Evolutionary conservation across 306 rosid species (phyloP), one percentile per base, ranked within the genome.

Genomic region (Erythrophleum fordii): DNA sequence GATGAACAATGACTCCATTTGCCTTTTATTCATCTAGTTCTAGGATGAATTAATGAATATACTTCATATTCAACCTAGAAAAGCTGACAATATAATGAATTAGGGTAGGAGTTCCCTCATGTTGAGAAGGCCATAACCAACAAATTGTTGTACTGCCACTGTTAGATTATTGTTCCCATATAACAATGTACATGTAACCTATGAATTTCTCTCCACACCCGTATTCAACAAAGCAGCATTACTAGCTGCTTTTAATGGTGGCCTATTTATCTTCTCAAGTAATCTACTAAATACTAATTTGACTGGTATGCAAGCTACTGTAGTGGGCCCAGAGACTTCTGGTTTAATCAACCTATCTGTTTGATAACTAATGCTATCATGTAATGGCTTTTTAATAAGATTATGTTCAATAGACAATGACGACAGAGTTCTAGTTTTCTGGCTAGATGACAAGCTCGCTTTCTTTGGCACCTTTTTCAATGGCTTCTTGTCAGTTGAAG

Each of bases 221-320:
- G 86, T 80, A 80, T 87, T 86, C 80, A 88, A 91, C 92, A 85
- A 83, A 80, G 83, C 90, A 80, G 81, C 88, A 83, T 76, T 88
- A 78, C 83, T 65, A 69, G 91, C 80, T 80, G 89, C 88, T 85
- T 88, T 92, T 70, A 90, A 85, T 55, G 99, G 97, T 31, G 97
- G 97, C 94, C 97, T 90, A 86, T 95, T 95, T 79, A 95, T 95
- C 92, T 93, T 95, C 97, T 93, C 99, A 56, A 95, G 93, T 88
- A 95, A 92, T 88, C 99, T 93, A 90, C 99, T 91, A 88, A 90
- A 95, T 49, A 87, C 97, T 86, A 95, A 84, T 73, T 93, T 90
- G 66, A 95, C 98, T 20, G 99, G 99, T 88, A 95, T 95, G 93
- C 98, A 95, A n/a, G 98, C 96, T 56, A 93, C 97, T 25, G 98